phyloP scores from a whole-genome alignment of 208 protist species.

The Trypanosoma boissoni region DNA sequence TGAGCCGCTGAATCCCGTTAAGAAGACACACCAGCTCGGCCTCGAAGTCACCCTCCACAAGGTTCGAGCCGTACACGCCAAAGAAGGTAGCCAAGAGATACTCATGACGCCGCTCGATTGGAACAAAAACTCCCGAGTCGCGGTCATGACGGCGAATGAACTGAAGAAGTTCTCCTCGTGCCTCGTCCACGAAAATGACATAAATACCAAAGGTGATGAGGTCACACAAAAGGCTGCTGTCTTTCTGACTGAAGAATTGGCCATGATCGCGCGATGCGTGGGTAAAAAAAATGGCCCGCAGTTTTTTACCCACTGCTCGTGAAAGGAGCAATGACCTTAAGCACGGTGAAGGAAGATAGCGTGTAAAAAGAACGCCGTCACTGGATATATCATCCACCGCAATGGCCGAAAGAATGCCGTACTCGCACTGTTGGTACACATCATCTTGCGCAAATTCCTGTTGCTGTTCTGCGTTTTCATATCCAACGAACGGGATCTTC shows the following conservation, averaged over 20 bases:
- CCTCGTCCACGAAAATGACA: constrained; percentile 86
- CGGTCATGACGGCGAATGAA: constrained; percentile 80
- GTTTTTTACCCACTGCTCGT: constrained; percentile 68
- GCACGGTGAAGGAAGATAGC: constrained; percentile 90
- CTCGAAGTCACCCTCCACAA: constrained; percentile 91
- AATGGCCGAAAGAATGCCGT: constrained; percentile 88
- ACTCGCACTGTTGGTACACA: constrained; percentile 88
- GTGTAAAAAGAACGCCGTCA: constrained; percentile 88
- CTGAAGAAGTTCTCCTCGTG: constrained; percentile 78
- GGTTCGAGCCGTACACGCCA: constrained; percentile 92
- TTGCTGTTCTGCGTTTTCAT: constrained; percentile 71
- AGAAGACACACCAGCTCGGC: constrained; percentile 83
- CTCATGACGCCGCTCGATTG: constrained; percentile 79
- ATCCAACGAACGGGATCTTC: constrained; percentile 57
- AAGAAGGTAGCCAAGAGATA: constrained; percentile 89
- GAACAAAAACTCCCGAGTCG: constrained; percentile 85
- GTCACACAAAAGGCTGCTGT: constrained; percentile 83
- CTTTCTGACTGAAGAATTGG: constrained; percentile 90
- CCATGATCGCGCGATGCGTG: constrained; percentile 74
- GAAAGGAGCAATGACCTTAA: constrained; percentile 91
- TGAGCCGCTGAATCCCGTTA: constrained; percentile 76
- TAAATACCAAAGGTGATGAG: constrained; percentile 85
- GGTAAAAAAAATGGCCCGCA: constrained; percentile 87
- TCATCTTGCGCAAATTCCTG: constrained; percentile 70
- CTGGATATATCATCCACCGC: constrained; percentile 87